Evolutionary conservation across 106 monocot genomes (phyloP).

Genomic region (Allium cepa): DNA sequence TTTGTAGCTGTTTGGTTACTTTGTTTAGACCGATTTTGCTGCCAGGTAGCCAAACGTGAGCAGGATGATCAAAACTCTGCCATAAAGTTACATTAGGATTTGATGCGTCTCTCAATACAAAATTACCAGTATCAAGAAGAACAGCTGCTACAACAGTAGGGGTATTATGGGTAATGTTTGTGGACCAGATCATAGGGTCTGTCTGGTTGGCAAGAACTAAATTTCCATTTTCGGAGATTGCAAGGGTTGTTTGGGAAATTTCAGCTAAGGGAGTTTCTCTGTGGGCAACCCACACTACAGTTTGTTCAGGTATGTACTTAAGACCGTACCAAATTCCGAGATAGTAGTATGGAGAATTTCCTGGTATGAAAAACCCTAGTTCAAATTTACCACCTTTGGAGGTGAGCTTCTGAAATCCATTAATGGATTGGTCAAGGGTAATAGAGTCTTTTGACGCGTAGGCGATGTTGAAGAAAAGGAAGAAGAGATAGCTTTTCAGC

Average conservation of each 20-base stretch:
- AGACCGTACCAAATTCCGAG: constrained; percentile 40
- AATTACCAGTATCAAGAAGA: constrained; percentile 25
- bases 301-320: constrained; percentile 15
- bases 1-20: constrained; percentile 9
- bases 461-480: not conserved
- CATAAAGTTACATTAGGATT: constrained; percentile 13
- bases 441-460: constrained; percentile 14
- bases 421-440: constrained; percentile 12
- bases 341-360: constrained; percentile 21
- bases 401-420: constrained; percentile 14
- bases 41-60: constrained; percentile 30
- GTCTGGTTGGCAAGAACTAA: constrained; percentile 16
- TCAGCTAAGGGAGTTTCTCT: constrained; percentile 14
- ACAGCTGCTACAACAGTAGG: constrained; percentile 6
- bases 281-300: constrained; percentile 19
- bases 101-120: constrained; percentile 18
- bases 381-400: constrained; percentile 34
- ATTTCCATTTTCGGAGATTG: constrained; percentile 24
- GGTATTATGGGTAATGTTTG: constrained; percentile 2
- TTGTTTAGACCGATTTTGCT: constrained; percentile 29
- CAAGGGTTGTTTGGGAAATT: constrained; percentile 7
- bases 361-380: constrained; percentile 36
- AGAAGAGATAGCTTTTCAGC: too few species aligned
- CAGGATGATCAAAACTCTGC: constrained; percentile 47
- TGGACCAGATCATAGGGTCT: constrained; percentile 27